Evolutionary conservation across 2,329 filamentous ascomycete genomes (phyloP).

Genomic region (Fusarium tricinctum): DNA sequence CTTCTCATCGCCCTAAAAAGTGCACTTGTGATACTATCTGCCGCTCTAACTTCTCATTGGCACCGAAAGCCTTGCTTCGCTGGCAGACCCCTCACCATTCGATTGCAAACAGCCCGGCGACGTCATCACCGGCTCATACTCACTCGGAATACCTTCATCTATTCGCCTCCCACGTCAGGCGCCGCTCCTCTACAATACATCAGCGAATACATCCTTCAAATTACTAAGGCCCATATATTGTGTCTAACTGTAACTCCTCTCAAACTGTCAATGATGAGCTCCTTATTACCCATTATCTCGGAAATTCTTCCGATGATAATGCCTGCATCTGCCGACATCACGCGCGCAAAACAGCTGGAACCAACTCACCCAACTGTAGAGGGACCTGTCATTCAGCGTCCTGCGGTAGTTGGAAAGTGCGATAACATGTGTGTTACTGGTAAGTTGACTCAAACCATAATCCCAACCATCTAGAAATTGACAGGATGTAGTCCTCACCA

Average conservation of each 20-base stretch:
- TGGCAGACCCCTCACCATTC: neutral
- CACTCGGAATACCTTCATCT: conserved; percentile 29
- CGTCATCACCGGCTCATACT: conserved; percentile 32
- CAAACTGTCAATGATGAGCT: conserved; percentile 59
- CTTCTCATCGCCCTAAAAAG: conserved; percentile 5
- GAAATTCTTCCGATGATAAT: conserved; percentile 72
- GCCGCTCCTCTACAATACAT: neutral
- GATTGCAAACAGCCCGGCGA: conserved; percentile 25
- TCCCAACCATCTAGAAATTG: neutral
- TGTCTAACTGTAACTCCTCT: too few species aligned
- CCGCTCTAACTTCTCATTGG: neutral
- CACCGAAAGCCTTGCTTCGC: conserved; percentile 4
- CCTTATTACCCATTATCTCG: conserved; percentile 68
- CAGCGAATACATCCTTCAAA: neutral
- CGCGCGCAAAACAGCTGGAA: conserved; percentile 63
- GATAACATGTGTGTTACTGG: conserved; percentile 77
- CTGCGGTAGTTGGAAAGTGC: conserved; percentile 74
- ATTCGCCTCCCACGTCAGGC: conserved; percentile 31
- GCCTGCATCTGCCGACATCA: conserved; percentile 70
- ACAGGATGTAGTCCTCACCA: conserved; percentile 67
- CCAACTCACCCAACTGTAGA: conserved; percentile 53
- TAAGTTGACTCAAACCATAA: conserved; percentile 53
- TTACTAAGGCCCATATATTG: neutral
- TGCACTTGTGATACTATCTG: neutral
- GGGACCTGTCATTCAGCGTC: conserved; percentile 55